Conservation (phyloP, 345 rosid species). For the Syzygium aromaticum region DNA sequence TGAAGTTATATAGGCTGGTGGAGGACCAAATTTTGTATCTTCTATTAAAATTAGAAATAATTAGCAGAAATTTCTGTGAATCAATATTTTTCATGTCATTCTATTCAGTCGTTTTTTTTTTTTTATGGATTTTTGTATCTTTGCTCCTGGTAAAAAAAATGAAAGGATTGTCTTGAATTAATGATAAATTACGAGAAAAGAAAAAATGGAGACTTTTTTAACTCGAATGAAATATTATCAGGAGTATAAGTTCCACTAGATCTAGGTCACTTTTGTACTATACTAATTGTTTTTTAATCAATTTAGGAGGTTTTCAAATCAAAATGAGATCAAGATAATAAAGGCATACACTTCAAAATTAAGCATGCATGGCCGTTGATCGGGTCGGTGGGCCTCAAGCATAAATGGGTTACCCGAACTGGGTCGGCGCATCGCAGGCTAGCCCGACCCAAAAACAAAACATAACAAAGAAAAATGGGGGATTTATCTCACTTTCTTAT, state of each 20-base stretch:
- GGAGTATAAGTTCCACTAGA: neutral
- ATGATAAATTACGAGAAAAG: neutral
- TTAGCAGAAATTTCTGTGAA: neutral
- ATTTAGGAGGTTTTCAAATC: neutral
- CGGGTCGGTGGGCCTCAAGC: neutral
- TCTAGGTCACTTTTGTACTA: neutral
- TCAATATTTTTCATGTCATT: neutral
- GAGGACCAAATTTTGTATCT: neutral
- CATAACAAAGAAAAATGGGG: neutral
- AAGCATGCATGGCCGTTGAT: neutral
- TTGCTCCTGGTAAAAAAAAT: neutral
- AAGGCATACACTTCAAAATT: neutral
- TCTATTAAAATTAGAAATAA: neutral
- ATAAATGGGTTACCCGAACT: neutral
- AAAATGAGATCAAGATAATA: neutral
- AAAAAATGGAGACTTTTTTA: neutral
- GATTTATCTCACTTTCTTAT: neutral
- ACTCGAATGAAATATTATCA: neutral
- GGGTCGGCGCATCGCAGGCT: neutral
- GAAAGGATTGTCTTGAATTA: neutral
- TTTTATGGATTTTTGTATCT: neutral
- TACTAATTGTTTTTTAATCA: neutral
- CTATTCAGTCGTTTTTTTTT: neutral
- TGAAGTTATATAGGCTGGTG: accelerated
- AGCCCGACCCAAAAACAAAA: neutral